phyloP scores from a whole-genome alignment of 495 filamentous ascomycete species.

The Penicillium ucsense region DNA sequence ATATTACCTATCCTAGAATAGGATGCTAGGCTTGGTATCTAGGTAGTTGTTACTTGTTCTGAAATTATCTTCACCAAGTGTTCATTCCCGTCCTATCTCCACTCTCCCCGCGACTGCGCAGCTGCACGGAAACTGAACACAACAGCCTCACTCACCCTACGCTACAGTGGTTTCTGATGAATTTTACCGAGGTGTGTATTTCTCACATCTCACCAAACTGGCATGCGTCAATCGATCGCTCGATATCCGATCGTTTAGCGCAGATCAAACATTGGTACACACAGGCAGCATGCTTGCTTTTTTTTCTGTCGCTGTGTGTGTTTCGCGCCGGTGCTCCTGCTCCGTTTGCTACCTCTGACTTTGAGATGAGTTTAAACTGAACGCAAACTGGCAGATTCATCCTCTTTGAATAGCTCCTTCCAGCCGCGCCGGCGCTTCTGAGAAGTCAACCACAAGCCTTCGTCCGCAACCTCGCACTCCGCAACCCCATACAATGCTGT shows the following conservation, averaged over 20 bases:
- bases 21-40: too few relatives aligned
- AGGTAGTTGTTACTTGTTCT: too few relatives aligned
- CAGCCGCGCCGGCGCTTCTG: not conserved
- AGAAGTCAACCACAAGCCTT: too few relatives aligned
- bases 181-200: too few relatives aligned
- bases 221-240: not conserved
- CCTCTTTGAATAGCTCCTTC: not conserved
- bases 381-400: not conserved
- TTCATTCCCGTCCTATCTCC: not conserved
- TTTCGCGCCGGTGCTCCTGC: not conserved
- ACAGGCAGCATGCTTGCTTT: not conserved
- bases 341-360: not conserved
- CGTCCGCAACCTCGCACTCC: too few relatives aligned
- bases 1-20: too few relatives aligned
- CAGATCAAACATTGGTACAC: too few relatives aligned
- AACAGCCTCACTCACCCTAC: not conserved
- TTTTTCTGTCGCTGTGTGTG: not conserved
- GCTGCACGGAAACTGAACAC: not conserved
- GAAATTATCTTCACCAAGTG: not conserved
- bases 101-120: constrained; percentile 1
- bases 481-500: too few relatives aligned
- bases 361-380: not conserved
- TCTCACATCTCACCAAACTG: not conserved
- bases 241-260: not conserved
- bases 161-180: too few relatives aligned